phyloP scores from a whole-genome alignment of 169 alveolate genomes.

The Besnoitia besnoiti region DNA sequence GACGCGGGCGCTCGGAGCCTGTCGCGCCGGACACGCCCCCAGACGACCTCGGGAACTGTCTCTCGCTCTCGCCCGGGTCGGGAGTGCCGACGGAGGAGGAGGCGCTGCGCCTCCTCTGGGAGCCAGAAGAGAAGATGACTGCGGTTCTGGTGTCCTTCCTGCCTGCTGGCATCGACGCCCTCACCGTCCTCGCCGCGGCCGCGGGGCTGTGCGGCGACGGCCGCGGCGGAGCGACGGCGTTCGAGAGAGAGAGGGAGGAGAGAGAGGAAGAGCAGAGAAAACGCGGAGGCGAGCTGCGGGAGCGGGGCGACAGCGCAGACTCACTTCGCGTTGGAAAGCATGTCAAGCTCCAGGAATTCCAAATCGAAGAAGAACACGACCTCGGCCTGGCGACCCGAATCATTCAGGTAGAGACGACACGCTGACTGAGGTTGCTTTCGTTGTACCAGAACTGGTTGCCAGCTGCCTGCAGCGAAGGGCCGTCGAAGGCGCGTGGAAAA shows the following conservation, averaged over 20 bases:
- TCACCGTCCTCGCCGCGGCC: neutral
- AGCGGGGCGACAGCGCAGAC: neutral
- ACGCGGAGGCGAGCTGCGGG: neutral
- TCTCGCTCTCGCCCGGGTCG: too few relatives aligned
- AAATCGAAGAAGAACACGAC: neutral
- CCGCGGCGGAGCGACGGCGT: neutral
- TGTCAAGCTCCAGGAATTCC: neutral
- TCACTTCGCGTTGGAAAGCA: neutral
- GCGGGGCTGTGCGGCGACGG: conserved; percentile 12
- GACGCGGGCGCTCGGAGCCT: too few relatives aligned
- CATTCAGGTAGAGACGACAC: neutral
- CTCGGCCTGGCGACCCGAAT: neutral
- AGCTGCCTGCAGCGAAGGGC: too few relatives aligned
- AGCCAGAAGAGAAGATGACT: neutral
- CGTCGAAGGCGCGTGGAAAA: too few relatives aligned
- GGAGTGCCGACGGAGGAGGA: too few relatives aligned
- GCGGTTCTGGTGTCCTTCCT: neutral
- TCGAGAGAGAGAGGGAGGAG: neutral
- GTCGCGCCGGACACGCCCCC: too few relatives aligned
- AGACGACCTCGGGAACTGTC: too few relatives aligned
- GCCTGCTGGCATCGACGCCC: neutral
- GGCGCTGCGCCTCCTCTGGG: conserved; percentile 8
- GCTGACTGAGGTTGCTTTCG: too few relatives aligned
- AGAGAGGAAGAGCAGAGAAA: neutral
- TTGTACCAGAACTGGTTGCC: too few relatives aligned